Evolutionary conservation across 805 yeast genomes (phyloP).

Genomic region (Candida sithepensis): DNA sequence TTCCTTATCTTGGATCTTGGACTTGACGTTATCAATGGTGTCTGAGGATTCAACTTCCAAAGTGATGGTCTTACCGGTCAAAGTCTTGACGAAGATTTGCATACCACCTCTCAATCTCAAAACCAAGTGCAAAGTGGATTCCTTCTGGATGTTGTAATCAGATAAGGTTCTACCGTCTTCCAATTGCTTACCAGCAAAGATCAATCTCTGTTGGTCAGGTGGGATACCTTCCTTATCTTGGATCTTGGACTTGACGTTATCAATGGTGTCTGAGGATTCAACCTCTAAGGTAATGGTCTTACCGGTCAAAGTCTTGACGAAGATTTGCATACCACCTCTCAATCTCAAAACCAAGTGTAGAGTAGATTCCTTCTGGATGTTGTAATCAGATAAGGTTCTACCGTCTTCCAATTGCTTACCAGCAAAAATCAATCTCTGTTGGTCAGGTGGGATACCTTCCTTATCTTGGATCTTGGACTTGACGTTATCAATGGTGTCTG

Average conservation of each 20-base stretch:
- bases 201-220: conserved; percentile 40
- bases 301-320: conserved; percentile 83
- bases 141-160: conserved; percentile 58
- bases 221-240: conserved; percentile 43
- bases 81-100: conserved; percentile 89
- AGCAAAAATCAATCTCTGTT: conserved; percentile 40
- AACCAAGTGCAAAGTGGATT: conserved; percentile 36
- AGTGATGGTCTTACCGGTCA: conserved; percentile 89
- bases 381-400: conserved; percentile 88
- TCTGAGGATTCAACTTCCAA: conserved; percentile 44
- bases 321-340: conserved; percentile 58
- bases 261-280: conserved; percentile 44
- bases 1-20: conserved; percentile 41
- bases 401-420: conserved; percentile 54
- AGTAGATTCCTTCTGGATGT: conserved; percentile 41
- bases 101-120: conserved; percentile 48
- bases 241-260: conserved; percentile 40
- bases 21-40: conserved; percentile 42
- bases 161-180: conserved; percentile 85
- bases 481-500: conserved; percentile 42
- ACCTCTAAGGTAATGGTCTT: conserved; percentile 95
- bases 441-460: conserved; percentile 43
- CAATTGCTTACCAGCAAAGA: conserved; percentile 42
- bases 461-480: conserved; percentile 41
- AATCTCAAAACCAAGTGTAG: conserved; percentile 34